Evolutionary conservation across 1,284 basidiomycete genomes (phyloP).

Genomic region (Cerrena zonata): DNA sequence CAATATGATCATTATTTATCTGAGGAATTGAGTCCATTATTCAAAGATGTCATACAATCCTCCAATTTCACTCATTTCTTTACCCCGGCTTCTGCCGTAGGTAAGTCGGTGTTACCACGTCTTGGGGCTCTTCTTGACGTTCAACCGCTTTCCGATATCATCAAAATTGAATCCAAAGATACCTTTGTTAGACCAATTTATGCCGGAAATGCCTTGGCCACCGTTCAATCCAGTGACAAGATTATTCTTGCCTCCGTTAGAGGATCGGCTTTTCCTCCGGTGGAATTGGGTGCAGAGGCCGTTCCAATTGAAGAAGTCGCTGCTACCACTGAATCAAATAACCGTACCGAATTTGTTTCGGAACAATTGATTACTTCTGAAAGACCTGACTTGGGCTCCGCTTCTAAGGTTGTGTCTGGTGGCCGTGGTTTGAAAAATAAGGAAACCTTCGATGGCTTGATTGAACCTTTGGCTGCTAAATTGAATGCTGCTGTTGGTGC

Average conservation of each 20-base stretch:
- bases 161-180: constrained; percentile 71
- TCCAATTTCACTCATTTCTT: constrained; percentile 83
- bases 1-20: too few species aligned
- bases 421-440: constrained; percentile 93
- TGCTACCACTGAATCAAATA: constrained; percentile 63
- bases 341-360: constrained; percentile 71
- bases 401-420: constrained; percentile 87
- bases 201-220: constrained; percentile 95
- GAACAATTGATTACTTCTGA: constrained; percentile 88
- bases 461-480: constrained; percentile 90
- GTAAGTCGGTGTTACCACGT: constrained; percentile 77
- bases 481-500: constrained; percentile 95
- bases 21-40: too few species aligned
- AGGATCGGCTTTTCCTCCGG: constrained; percentile 86
- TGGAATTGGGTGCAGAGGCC: constrained; percentile 42
- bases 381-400: constrained; percentile 87
- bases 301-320: constrained; percentile 54
- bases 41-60: too few species aligned
- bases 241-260: constrained; percentile 96
- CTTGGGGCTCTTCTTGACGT: constrained; percentile 84
- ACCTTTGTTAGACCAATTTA: constrained; percentile 94
- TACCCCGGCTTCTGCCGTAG: constrained; percentile 70
- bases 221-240: constrained; percentile 71
- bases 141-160: constrained; percentile 87
- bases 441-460: constrained; percentile 82